These are phyloP conservation scores for Camelina hispida DNA, from an alignment of 345 rosid species.

Conservation along the genomic window DNA sequence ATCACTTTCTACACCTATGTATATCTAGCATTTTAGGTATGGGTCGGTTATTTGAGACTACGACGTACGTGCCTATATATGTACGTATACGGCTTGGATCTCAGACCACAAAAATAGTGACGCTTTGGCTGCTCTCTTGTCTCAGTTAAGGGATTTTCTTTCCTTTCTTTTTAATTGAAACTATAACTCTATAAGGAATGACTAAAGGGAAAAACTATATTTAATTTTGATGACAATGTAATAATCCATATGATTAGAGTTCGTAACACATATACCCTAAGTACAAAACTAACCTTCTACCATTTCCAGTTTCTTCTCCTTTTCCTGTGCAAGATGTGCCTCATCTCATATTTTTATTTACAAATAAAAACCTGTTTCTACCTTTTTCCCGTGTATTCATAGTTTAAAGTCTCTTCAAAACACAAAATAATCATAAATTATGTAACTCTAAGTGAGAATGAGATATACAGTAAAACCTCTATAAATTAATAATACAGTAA, in stretches of 20 bases:
- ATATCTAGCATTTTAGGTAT: constrained; percentile 33
- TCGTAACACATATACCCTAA: not conserved
- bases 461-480: not conserved
- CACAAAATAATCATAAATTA: not conserved
- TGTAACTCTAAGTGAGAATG: not conserved
- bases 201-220: not conserved
- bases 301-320: not conserved
- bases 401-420: not conserved
- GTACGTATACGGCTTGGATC: constrained; percentile 33
- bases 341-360: not conserved
- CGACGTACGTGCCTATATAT: constrained; percentile 9
- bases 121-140: constrained; percentile 3
- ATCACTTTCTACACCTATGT: too few relatives aligned
- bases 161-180: not conserved
- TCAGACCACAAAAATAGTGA: constrained; percentile 8
- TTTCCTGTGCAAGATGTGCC: not conserved
- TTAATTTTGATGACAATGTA: not conserved
- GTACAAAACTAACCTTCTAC: not conserved
- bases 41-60: constrained; percentile 43
- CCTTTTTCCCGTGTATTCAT: not conserved
- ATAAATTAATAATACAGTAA: too few relatives aligned
- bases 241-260: not conserved
- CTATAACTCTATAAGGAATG: too few relatives aligned
- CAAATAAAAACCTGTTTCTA: not conserved
- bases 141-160: not conserved